Evolutionary conservation across 371 early-diverging fungal species (phyloP).

Genomic region (Mortierella sp.): DNA sequence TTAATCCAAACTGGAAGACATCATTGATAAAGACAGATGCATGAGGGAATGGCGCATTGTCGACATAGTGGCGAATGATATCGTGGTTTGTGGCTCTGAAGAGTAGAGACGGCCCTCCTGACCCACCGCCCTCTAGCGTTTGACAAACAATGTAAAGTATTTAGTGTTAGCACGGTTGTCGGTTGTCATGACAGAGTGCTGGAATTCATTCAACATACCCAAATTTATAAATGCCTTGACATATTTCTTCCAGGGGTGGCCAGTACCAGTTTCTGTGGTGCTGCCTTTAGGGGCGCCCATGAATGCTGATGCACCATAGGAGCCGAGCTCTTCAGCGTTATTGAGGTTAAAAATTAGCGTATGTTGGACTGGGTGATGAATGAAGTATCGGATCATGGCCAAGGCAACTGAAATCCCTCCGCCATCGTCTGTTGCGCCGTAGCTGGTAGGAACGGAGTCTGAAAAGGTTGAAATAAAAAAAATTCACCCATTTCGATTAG

Average conservation of each 20-base stretch:
- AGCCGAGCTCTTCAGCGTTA: slow-evolving; percentile 87
- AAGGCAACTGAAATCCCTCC: slow-evolving; percentile 80
- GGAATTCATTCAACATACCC: slow-evolving; percentile 54
- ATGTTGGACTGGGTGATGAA: slow-evolving; percentile 66
- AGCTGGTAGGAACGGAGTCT: slow-evolving; percentile 81
- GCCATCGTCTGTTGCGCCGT: slow-evolving; percentile 89
- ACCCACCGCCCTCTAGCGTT: slow-evolving; percentile 75
- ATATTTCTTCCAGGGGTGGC: slow-evolving; percentile 80
- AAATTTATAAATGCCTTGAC: slow-evolving; percentile 85
- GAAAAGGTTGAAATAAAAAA: neutral
- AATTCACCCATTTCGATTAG: neutral
- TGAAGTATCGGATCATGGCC: slow-evolving; percentile 73
- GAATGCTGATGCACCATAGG: slow-evolving; percentile 77
- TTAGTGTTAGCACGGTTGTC: neutral
- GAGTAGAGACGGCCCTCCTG: slow-evolving; percentile 79
- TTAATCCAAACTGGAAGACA: slow-evolving; percentile 65
- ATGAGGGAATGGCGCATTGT: slow-evolving; percentile 60
- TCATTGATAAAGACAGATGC: slow-evolving; percentile 72
- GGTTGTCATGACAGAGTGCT: neutral
- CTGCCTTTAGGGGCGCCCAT: slow-evolving; percentile 55
- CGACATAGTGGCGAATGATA: slow-evolving; percentile 59
- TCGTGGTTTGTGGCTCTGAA: slow-evolving; percentile 72
- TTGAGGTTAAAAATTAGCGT: slow-evolving; percentile 83
- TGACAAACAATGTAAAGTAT: neutral
- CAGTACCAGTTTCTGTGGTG: slow-evolving; percentile 29